Percentiles rank a stretch among this genome's conserved stretches.
Evolutionary conservation across 768 basidiomycete genomes (phyloP).

Genomic region (Leucogyrophana mollusca): DNA sequence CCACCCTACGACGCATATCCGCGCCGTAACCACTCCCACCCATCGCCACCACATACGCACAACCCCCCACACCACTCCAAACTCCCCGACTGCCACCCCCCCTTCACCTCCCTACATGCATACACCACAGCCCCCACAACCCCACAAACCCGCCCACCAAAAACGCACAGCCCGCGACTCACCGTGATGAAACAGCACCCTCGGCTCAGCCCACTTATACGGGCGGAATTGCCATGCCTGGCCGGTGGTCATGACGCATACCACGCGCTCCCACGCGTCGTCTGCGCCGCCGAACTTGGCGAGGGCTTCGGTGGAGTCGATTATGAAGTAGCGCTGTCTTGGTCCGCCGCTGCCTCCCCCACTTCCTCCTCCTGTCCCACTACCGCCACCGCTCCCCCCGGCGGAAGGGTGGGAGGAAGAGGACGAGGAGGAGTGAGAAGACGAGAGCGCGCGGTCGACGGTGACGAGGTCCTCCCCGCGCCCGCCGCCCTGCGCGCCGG

Average conservation of each 20-base stretch:
- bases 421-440: not conserved
- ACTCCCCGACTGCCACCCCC: no score
- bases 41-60: no score
- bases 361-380: no score
- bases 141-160: not conserved
- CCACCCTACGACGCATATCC: no score
- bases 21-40: no score
- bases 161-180: slow-evolving; percentile 11
- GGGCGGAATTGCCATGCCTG: slow-evolving; percentile 98
- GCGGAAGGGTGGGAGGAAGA: no score
- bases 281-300: slow-evolving; percentile 67
- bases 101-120: no score
- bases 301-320: slow-evolving; percentile 91
- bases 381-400: no score
- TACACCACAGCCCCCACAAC: no score
- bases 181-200: slow-evolving; percentile 93
- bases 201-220: slow-evolving; percentile 96
- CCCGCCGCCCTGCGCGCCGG: slow-evolving; percentile 66
- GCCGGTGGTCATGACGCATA: slow-evolving; percentile 97
- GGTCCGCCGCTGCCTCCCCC: no score
- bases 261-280: slow-evolving; percentile 95
- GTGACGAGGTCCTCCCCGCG: slow-evolving; percentile 81
- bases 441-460: slow-evolving; percentile 66
- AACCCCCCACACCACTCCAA: no score
- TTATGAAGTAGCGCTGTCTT: slow-evolving; percentile 74